Evolutionary conservation across 805 yeast genomes (phyloP), one percentile per base, ranked within the genome.

Genomic region (Schizosaccharomyces japonicus): DNA sequence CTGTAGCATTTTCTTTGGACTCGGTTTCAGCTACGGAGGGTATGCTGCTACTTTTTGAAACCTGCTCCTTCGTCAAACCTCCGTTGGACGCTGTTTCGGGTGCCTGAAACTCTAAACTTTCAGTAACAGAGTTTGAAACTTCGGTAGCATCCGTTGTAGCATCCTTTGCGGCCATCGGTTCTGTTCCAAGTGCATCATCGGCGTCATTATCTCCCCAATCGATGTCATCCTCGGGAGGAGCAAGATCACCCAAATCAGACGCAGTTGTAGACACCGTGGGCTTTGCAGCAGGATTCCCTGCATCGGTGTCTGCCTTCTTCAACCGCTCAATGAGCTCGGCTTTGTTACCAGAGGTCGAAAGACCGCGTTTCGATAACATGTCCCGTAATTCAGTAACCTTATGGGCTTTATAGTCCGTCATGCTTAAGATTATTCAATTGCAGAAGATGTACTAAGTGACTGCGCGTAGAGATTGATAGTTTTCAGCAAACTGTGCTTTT

Each of bases 201-300:
- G 17, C 23, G n/a, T 36, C 42, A 25, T 19, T 36, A 23, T 45
- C 47, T 29, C 39, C 47, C 47, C 47, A 45, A 21, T 45, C 39
- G 26, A 45, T 45, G 21, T 45, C 47, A 23, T 45, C 47, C n/a
- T 45, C 47, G 36, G 47, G 47, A 11, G 47, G 47, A 31, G 47
- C 47, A 15, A 45, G 23, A 31, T 45, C 47, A 10, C 46, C 46
- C 8, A 42, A 21, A 42, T 42, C 46, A 2, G 46, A 8, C 3
- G 36, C 46, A 13, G 6, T 27, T 11, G 17, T 42, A 15, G 17
- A 19, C 8, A 4, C 13, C 17, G 27, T 10, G 23, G 7, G 15
- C n/a, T 36, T 27, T 10, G 36, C 36, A 15, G n/a, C 36, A 23
- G 27, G n/a, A 6, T 29, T 29, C 10, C 67, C 75, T 74, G 30